Evolutionary conservation across 139 green algal genomes (phyloP), one percentile per base, ranked within the genome.

Genomic region (Spirogloea muscicola): DNA sequence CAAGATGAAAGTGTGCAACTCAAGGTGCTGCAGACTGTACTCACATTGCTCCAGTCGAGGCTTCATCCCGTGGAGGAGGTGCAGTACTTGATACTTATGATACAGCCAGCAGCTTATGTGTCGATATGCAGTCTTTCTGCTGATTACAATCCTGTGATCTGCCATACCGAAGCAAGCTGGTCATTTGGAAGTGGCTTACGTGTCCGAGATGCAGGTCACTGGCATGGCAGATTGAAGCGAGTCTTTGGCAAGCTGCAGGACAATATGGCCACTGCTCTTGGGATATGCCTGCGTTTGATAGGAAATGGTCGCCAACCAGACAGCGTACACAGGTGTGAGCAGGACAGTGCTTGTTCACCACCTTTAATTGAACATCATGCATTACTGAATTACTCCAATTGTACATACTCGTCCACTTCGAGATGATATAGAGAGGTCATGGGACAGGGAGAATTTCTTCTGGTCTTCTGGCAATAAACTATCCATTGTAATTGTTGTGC

Each of bases 21-120:
- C 0, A 96, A 95, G 65, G 82, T 87, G 49, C 83, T 96, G 77
- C 90, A 95, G 74, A 91, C 88, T 7, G 80, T 86, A 0, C 77
- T 95, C 6, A 92, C 89, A 4, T 71, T 95, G 31, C 84, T 95
- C 67, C 90, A 95, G 80, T 90, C 85, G 10, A 63, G 76, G 6
- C 59, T 82, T 38, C 84, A 89, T 29, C 84, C 86, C 3, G 49
- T 72, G n/a, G 83, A 77, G 27, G 79, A 86, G 80, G 84, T 83
- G 25, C 2, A 60, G n/a, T n/a, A n/a, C n/a, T n/a, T n/a, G n/a
- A n/a, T n/a, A n/a, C n/a, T n/a, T n/a, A n/a, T n/a, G n/a, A n/a
- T n/a, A n/a, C n/a, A n/a, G n/a, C n/a, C n/a, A n/a, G n/a, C n/a
- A n/a, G n/a, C n/a, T n/a, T n/a, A n/a, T n/a, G n/a, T n/a, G n/a